Evolutionary conservation across 2,329 filamentous ascomycete species (phyloP).

Genomic region (Xylariaceae sp.): DNA sequence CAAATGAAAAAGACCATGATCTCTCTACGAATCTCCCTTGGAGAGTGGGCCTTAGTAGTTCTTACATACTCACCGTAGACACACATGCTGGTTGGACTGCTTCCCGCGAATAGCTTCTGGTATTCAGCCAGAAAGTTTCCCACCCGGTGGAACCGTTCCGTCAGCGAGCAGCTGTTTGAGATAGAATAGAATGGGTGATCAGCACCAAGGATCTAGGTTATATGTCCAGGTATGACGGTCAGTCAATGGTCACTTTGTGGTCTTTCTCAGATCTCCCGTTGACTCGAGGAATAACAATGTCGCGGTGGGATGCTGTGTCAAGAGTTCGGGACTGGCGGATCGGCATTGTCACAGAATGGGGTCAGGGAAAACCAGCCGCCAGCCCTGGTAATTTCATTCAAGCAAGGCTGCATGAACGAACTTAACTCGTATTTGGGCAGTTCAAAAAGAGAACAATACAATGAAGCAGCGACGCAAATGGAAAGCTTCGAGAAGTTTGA

Average conservation of each 20-base stretch:
- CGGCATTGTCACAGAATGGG: no score
- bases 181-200: slow-evolving; percentile 45
- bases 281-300: no score
- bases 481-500: slow-evolving; percentile 24
- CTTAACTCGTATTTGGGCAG: no score
- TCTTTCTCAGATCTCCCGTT: no score
- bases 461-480: no score
- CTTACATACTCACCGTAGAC: slow-evolving; percentile 3
- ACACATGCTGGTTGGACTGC: not conserved
- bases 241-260: no score
- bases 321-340: no score
- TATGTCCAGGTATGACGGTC: no score
- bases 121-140: slow-evolving; percentile 1
- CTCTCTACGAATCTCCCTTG: not conserved
- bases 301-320: no score
- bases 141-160: slow-evolving; percentile 9
- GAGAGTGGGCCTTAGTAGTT: not conserved
- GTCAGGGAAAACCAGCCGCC: no score
- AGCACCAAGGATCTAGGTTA: slow-evolving; percentile 34
- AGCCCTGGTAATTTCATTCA: no score
- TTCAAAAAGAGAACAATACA: no score
- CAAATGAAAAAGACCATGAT: not conserved
- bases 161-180: slow-evolving; percentile 45
- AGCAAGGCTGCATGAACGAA: slow-evolving; percentile 16
- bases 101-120: not conserved